Conservation (phyloP, 2,329 filamentous ascomycete genomes). For the Fonsecaea erecta region DNA sequence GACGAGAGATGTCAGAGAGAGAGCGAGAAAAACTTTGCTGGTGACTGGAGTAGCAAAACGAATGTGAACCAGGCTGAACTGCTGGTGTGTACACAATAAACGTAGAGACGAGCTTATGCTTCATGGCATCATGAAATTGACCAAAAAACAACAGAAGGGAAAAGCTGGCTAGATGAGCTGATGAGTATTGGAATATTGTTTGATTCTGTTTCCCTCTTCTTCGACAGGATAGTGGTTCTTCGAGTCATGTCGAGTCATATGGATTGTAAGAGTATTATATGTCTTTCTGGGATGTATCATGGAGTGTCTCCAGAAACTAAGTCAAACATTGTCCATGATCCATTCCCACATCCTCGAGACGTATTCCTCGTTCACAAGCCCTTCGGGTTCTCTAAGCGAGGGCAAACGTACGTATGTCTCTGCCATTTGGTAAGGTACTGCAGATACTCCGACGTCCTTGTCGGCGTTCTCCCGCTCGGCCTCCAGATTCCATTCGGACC, state of each 20-base stretch:
- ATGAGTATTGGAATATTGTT: not conserved
- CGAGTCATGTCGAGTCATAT: not conserved
- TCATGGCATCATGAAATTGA: slow-evolving; percentile 16
- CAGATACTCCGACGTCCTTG: not conserved
- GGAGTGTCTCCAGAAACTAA: not conserved
- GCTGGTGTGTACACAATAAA: slow-evolving; percentile 6
- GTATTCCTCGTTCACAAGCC: slow-evolving; percentile 25
- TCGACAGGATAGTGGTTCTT: not conserved
- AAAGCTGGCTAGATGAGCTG: not conserved
- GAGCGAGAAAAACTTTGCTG: too few relatives aligned
- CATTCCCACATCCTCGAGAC: slow-evolving; percentile 32
- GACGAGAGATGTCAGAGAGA: not conserved
- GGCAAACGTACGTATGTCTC: slow-evolving; percentile 20
- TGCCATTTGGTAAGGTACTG: slow-evolving; percentile 17
- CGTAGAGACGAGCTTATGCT: slow-evolving; percentile 14
- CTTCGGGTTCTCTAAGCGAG: not conserved
- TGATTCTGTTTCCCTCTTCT: not conserved
- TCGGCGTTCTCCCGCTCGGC: not conserved
- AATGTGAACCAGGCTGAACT: not conserved
- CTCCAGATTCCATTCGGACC: too few relatives aligned
- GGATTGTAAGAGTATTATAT: not conserved
- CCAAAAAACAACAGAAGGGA: not conserved
- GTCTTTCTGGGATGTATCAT: not conserved
- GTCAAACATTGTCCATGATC: slow-evolving; percentile 27
- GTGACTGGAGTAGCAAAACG: not conserved